Conservation (phyloP, 441 rosid species). For the Pelargonium cotyledonis region DNA sequence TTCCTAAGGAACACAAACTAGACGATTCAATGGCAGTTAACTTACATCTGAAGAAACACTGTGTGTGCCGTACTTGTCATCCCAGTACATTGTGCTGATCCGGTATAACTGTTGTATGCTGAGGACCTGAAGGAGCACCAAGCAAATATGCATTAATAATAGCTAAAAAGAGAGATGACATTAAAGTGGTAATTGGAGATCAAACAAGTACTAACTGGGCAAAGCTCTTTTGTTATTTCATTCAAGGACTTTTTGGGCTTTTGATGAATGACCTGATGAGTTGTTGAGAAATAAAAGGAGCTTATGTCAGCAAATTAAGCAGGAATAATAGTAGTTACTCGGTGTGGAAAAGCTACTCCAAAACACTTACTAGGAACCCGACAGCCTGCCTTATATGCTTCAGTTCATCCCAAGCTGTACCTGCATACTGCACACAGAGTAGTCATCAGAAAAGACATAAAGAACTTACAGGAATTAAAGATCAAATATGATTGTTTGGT, state of each 20-base stretch:
- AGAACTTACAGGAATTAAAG: slow-evolving; percentile 8
- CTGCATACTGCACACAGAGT: slow-evolving; percentile 61
- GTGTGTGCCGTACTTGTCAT: slow-evolving; percentile 6
- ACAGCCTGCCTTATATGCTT: slow-evolving; percentile 75
- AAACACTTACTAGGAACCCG: slow-evolving; percentile 56
- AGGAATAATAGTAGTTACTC: slow-evolving; percentile 8
- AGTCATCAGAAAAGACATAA: slow-evolving; percentile 16
- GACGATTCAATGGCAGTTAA: no score
- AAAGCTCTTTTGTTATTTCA: slow-evolving; percentile 86
- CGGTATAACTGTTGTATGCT: slow-evolving; percentile 1
- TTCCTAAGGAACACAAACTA: no score
- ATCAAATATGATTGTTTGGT: slow-evolving; percentile 13
- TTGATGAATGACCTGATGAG: slow-evolving; percentile 87
- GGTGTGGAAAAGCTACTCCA: slow-evolving; percentile 19
- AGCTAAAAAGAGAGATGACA: neutral
- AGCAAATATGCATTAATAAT: slow-evolving; percentile 1
- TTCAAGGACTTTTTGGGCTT: slow-evolving; percentile 91
- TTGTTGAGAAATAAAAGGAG: slow-evolving; percentile 5
- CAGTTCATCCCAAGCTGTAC: slow-evolving; percentile 72
- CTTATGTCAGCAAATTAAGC: slow-evolving; percentile 7
- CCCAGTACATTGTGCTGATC: slow-evolving; percentile 8
- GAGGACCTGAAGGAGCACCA: neutral
- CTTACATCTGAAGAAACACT: slow-evolving; percentile 4
- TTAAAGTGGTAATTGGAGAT: neutral
- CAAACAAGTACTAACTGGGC: slow-evolving; percentile 46